These are phyloP conservation scores for Lentinula sp. DNA, from an alignment of 768 basidiomycete species.

Conservation along the genomic window DNA sequence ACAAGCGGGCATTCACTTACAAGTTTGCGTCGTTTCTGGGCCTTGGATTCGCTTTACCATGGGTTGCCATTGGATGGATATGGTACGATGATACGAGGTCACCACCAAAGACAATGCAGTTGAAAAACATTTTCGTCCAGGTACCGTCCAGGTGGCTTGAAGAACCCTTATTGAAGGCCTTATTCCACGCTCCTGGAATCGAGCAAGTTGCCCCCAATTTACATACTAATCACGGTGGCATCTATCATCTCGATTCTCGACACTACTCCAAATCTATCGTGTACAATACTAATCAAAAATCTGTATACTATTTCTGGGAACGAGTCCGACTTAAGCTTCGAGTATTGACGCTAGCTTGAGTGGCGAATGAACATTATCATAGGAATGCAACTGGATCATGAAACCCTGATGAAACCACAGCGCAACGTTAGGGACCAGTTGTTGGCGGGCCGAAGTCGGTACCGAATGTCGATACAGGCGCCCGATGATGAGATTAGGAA, in stretches of 20 bases:
- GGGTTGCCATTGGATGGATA: constrained; percentile 18
- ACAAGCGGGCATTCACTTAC: constrained; percentile 11
- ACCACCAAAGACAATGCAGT: neutral
- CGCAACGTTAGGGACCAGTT: too few relatives aligned
- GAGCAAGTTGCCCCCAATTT: neutral
- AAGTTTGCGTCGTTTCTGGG: constrained; percentile 15
- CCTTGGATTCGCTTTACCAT: constrained; percentile 16
- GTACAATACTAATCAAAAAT: neutral
- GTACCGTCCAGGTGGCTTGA: constrained; percentile 13
- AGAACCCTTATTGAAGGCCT: constrained; percentile 7
- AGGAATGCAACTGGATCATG: too few relatives aligned
- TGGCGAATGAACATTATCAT: too few relatives aligned
- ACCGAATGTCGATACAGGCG: neutral
- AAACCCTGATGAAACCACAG: too few relatives aligned
- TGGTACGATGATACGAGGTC: constrained; percentile 9
- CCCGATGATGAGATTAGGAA: neutral
- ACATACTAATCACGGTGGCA: neutral
- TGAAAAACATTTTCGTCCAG: neutral
- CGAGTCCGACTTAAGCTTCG: too few relatives aligned
- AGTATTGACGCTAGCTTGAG: too few relatives aligned
- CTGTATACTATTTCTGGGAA: neutral
- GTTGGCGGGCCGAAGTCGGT: too few relatives aligned
- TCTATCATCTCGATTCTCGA: neutral
- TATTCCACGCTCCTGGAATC: neutral
- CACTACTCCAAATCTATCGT: neutral